Percentiles rank a stretch among this genome's conserved stretches.
These are phyloP conservation scores for Cutaneotrichosporon spelunceum DNA, from an alignment of 1,284 basidiomycete species.

Conservation along the genomic window DNA sequence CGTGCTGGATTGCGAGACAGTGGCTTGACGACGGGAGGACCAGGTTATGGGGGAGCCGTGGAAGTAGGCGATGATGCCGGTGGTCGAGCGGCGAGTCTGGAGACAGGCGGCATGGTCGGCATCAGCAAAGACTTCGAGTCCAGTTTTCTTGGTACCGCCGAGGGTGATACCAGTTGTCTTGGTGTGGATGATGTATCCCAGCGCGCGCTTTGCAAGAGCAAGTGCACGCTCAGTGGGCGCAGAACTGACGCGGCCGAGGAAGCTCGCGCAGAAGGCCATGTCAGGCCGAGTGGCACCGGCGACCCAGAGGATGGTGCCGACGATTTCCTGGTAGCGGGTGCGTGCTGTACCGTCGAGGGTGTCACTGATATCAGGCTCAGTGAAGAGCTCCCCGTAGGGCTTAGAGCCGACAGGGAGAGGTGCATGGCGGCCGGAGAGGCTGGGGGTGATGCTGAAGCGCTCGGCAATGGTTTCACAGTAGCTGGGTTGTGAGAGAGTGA, in stretches of 20 bases:
- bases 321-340: slow-evolving; percentile 26
- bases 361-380: neutral
- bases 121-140: neutral
- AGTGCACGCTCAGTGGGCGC: slow-evolving; percentile 43
- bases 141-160: slow-evolving; percentile 29
- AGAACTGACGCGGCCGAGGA: slow-evolving; percentile 25
- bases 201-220: slow-evolving; percentile 50
- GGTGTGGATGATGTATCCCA: slow-evolving; percentile 53
- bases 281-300: slow-evolving; percentile 33
- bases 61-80: slow-evolving; percentile 50
- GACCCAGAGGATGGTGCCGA: slow-evolving; percentile 36
- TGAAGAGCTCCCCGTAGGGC: neutral
- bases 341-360: neutral
- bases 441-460: slow-evolving; percentile 32
- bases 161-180: slow-evolving; percentile 31
- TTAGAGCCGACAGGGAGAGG: slow-evolving; percentile 10
- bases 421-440: slow-evolving; percentile 13
- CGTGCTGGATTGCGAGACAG: slow-evolving; percentile 47
- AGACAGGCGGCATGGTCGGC: slow-evolving; percentile 8
- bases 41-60: slow-evolving; percentile 49
- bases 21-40: slow-evolving; percentile 50
- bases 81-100: slow-evolving; percentile 39
- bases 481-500: slow-evolving; percentile 49
- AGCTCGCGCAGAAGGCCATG: slow-evolving; percentile 31
- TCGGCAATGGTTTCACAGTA: slow-evolving; percentile 51